Evolutionary conservation across 2,329 filamentous ascomycete genomes (phyloP).

Genomic region (Thelonectria rubi): DNA sequence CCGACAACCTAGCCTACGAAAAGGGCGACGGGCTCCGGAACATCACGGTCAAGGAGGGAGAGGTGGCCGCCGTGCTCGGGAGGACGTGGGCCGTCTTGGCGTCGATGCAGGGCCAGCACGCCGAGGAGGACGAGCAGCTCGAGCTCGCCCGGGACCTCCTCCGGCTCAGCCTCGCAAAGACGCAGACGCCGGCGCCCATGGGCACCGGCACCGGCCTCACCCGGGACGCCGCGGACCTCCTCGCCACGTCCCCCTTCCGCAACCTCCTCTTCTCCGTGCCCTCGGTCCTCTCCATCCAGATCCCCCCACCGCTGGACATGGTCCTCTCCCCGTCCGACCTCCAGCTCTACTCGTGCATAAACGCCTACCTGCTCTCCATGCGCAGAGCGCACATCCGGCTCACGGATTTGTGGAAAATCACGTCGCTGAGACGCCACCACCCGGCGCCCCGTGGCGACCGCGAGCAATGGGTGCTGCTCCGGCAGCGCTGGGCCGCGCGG

Average conservation of each 20-base stretch:
- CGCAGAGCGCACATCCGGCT: conserved; percentile 86
- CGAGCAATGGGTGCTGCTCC: conserved; percentile 67
- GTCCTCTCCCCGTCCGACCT: conserved; percentile 83
- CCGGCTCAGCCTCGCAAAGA: conserved; percentile 69
- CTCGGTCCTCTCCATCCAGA: conserved; percentile 72
- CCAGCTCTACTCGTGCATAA: conserved; percentile 82
- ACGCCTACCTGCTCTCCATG: conserved; percentile 86
- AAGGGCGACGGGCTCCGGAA: conserved; percentile 58
- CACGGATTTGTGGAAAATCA: conserved; percentile 87
- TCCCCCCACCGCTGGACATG: conserved; percentile 84
- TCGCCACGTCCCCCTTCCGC: conserved; percentile 71
- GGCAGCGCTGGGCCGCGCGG: conserved; percentile 71
- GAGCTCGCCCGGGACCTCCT: conserved; percentile 84
- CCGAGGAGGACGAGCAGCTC: conserved; percentile 83
- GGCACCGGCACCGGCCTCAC: conserved; percentile 50
- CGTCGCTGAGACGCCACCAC: conserved; percentile 78
- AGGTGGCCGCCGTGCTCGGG: conserved; percentile 79
- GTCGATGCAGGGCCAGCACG: conserved; percentile 73
- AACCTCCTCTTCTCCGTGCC: conserved; percentile 85
- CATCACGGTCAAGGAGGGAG: conserved; percentile 82
- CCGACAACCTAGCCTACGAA: conserved; percentile 66
- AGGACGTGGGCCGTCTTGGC: conserved; percentile 83
- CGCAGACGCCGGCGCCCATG: conserved; percentile 50
- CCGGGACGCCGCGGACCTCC: conserved; percentile 44
- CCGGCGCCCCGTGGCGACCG: conserved; percentile 73